Conservation (phyloP, 768 basidiomycete species). For the Termitomyces sp. region DNA sequence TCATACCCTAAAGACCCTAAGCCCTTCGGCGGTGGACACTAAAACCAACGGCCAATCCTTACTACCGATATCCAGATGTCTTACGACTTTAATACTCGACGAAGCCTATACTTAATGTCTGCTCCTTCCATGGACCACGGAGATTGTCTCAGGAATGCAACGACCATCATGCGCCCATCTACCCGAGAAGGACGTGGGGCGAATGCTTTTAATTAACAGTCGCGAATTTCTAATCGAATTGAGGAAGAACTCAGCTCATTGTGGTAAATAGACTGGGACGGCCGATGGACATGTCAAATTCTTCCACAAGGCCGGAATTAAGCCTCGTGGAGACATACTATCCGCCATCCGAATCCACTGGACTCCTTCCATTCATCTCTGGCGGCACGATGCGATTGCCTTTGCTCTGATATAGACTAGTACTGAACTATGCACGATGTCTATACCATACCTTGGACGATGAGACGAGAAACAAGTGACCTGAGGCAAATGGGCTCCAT, state of each 20-base stretch:
- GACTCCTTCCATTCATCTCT: slow-evolving; percentile 1
- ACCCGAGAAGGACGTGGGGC: neutral
- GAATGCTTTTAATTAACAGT: neutral
- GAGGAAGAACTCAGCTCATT: neutral
- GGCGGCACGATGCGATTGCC: neutral
- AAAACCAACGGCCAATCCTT: neutral
- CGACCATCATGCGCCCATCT: neutral
- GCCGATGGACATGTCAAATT: neutral
- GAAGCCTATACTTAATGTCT: neutral
- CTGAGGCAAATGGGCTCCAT: neutral
- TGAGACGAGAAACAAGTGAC: neutral
- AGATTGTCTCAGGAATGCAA: slow-evolving; percentile 8
- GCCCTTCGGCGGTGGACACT: neutral
- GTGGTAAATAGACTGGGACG: neutral
- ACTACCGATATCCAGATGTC: neutral
- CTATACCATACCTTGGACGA: neutral
- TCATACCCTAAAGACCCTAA: neutral
- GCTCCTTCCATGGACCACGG: slow-evolving; percentile 8
- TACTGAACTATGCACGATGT: neutral
- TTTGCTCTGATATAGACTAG: neutral
- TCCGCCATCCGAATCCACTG: neutral
- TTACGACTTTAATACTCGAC: neutral
- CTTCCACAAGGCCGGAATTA: neutral
- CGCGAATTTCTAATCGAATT: neutral
- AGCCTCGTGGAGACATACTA: neutral